Evolutionary conservation across 106 monocot genomes (phyloP).

Genomic region (Posidonia australis): DNA sequence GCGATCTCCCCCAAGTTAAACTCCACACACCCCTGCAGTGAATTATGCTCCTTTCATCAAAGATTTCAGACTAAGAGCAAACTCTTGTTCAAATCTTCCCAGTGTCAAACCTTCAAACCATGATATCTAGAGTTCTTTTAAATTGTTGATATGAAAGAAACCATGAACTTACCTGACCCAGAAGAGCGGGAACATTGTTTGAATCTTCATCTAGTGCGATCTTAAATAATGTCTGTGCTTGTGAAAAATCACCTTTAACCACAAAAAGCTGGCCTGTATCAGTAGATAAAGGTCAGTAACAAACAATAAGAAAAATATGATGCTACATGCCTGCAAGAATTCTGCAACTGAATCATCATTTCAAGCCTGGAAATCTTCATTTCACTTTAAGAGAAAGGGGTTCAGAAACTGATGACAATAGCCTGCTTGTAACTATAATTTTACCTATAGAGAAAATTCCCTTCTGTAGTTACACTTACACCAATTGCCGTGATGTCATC

Average conservation of each 20-base stretch:
- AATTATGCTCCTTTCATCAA: neutral
- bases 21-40: slow-evolving; percentile 68
- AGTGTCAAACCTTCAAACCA: no score
- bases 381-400: no score
- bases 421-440: no score
- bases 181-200: slow-evolving; percentile 73
- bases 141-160: neutral
- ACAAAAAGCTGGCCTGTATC: slow-evolving; percentile 78
- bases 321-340: neutral
- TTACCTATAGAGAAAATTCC: no score
- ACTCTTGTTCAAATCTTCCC: no score
- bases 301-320: neutral
- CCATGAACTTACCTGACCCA: slow-evolving; percentile 66
- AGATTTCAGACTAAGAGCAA: no score
- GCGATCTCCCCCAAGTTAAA: slow-evolving; percentile 57
- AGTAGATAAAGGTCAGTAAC: neutral
- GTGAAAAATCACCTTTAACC: slow-evolving; percentile 58
- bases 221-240: slow-evolving; percentile 58
- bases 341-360: neutral
- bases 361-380: no score
- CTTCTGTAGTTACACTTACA: no score
- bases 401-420: no score
- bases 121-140: no score
- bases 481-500: no score
- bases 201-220: slow-evolving; percentile 69